Evolutionary conservation across 2,329 filamentous ascomycete genomes (phyloP).

Genomic region (Penicillium sp.): DNA sequence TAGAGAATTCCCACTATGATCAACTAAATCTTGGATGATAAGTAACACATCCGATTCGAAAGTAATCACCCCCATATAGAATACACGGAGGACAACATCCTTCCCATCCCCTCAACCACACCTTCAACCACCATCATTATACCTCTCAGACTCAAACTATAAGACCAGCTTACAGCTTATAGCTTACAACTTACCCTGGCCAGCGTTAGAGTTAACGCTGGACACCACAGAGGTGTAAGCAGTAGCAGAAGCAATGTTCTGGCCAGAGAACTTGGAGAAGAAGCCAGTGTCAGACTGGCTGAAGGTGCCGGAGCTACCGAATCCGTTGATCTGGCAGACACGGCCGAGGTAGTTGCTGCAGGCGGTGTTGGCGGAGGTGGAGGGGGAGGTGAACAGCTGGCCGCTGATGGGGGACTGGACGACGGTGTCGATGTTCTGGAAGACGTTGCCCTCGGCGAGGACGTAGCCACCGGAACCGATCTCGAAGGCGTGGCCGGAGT

Average conservation of each 20-base stretch:
- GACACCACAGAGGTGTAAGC: constrained; percentile 45
- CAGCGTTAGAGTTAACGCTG: constrained; percentile 50
- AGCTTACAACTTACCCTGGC: constrained; percentile 54
- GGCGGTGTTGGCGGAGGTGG: constrained; percentile 43
- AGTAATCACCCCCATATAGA: background rate
- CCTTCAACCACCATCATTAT: too few species aligned
- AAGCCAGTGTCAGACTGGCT: constrained; percentile 55
- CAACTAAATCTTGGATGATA: background rate
- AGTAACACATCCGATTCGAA: background rate
- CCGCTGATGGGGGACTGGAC: constrained; percentile 50
- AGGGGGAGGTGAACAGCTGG: constrained; percentile 47
- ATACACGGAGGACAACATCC: background rate
- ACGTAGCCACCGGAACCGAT: constrained; percentile 52
- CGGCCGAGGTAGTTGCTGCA: constrained; percentile 58
- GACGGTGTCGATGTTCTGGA: constrained; percentile 59
- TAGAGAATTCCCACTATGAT: background rate
- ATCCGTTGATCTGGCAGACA: constrained; percentile 59
- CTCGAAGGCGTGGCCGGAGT: constrained; percentile 65
- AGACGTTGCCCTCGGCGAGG: constrained; percentile 64
- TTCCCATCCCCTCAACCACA: too few species aligned
- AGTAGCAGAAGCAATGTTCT: constrained; percentile 58
- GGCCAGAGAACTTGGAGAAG: constrained; percentile 59
- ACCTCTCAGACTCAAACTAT: background rate
- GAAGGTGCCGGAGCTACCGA: constrained; percentile 46
- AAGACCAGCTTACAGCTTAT: constrained; percentile 26